Evolutionary conservation across 169 alveolate genomes (phyloP), one percentile per base, ranked within the genome.

Genomic region (Plasmodium reichenowi): DNA sequence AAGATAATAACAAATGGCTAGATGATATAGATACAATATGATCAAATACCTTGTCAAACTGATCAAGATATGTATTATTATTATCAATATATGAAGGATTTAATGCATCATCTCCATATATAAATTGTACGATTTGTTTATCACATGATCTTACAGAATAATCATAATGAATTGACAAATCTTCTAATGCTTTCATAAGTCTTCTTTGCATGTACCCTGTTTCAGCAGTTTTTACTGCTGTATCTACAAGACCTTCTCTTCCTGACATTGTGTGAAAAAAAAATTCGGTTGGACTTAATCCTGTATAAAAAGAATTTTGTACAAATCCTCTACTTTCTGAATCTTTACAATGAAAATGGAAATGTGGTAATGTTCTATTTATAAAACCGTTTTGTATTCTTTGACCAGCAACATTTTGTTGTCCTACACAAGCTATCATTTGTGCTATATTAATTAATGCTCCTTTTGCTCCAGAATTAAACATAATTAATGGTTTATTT

Each of bases 211-310:
- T 98, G 91, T 98, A 99, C 3, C 99, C 99, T 1, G 99, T 98
- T 87, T 98, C 99, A 0, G 99, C 99, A 12, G 99, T 99, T 93
- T 98, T 99, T 58, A 98, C 99, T 13, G 99, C 99, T 0, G 99
- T 98, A 88, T 99, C 99, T 20, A 98, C 99, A 20, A 99, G 94
- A 8, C 99, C 99, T 93, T 98, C 99, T 88, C 99, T 94, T 0
- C 99, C 99, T 7, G 99, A 99, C 99, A 98, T 98, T n/a, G 99
- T 98, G 92, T 99, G 99, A 96, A 99, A 99, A 92, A 98, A 99
- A 91, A 98, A 99, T 92, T 99, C 99, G 20, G 97, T 98, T 0
- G 99, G 98, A 60, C 96, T 97, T 58, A 98, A 76, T 1, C 98
- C 97, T 3, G 98, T 88, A 92, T 96, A 98, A 95, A 98, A 99